Conservation (phyloP, 2,329 filamentous ascomycete genomes). For the Aspergillus costaricaensis region DNA sequence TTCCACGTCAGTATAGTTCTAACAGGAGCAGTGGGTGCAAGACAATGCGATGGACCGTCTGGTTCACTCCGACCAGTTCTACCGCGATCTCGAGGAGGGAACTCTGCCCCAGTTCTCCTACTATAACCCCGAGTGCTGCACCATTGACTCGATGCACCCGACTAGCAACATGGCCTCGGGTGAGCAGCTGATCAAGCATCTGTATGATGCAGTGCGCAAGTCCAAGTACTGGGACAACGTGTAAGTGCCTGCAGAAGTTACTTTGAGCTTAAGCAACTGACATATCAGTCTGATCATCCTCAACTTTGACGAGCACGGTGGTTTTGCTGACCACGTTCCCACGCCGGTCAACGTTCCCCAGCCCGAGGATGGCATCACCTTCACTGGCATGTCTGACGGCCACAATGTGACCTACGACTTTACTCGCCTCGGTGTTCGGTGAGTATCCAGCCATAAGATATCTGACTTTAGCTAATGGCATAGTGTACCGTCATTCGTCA, state of each 20-base stretch:
- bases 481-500: conserved; percentile 41
- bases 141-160: conserved; percentile 43
- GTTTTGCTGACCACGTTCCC: conserved; percentile 44
- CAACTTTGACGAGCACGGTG: conserved; percentile 47
- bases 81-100: conserved; percentile 63
- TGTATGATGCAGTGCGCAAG: conserved; percentile 46
- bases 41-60: conserved; percentile 39
- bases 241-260: conserved; percentile 16
- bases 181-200: conserved; percentile 43
- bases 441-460: neutral
- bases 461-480: neutral
- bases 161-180: conserved; percentile 42
- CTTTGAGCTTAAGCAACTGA: neutral
- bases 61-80: conserved; percentile 52
- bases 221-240: conserved; percentile 43
- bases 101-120: conserved; percentile 69
- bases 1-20: neutral
- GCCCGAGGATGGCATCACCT: conserved; percentile 37
- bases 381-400: conserved; percentile 32
- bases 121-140: conserved; percentile 47
- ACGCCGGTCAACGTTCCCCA: conserved; percentile 41
- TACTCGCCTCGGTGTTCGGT: conserved; percentile 42
- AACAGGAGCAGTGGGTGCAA: conserved; percentile 35
- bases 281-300: conserved; percentile 37
- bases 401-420: conserved; percentile 42